phyloP scores from a whole-genome alignment of 2,329 filamentous ascomycete genomes.

The Penicillium digitatum region DNA sequence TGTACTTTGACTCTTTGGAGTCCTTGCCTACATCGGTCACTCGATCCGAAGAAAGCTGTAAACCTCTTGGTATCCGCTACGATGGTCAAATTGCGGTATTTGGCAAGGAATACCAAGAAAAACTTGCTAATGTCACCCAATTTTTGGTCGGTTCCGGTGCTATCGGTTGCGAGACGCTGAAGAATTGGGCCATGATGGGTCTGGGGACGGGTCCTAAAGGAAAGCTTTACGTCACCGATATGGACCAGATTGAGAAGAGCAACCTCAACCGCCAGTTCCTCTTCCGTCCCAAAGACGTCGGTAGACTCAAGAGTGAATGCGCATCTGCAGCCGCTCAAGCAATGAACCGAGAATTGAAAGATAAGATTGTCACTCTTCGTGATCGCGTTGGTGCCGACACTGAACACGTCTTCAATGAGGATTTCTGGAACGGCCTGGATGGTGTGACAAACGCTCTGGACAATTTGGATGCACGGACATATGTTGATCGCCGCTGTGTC shows the following conservation, averaged over 20 bases:
- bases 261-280: constrained; percentile 97
- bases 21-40: constrained; percentile 72
- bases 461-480: constrained; percentile 94
- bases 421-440: constrained; percentile 82
- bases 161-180: constrained; percentile 98
- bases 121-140: constrained; percentile 82
- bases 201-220: constrained; percentile 83
- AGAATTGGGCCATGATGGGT: constrained; percentile 99
- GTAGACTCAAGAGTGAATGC: constrained; percentile 92
- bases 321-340: constrained; percentile 82
- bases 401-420: constrained; percentile 88
- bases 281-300: constrained; percentile 90
- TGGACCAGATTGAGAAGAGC: constrained; percentile 98
- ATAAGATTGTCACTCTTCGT: constrained; percentile 79
- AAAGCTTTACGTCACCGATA: constrained; percentile 89
- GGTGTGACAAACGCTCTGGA: constrained; percentile 96
- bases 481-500: constrained; percentile 92
- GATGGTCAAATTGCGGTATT: constrained; percentile 98
- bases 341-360: constrained; percentile 91
- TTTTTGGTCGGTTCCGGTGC: constrained; percentile 96
- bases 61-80: constrained; percentile 78
- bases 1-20: constrained; percentile 98
- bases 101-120: constrained; percentile 87
- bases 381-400: constrained; percentile 90
- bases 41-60: constrained; percentile 82